A percentile compares a stretch with the other conserved stretches of the same genome.
phyloP scores from a whole-genome alignment of 1,284 basidiomycete species.

The Ustilago shanxiensis region DNA sequence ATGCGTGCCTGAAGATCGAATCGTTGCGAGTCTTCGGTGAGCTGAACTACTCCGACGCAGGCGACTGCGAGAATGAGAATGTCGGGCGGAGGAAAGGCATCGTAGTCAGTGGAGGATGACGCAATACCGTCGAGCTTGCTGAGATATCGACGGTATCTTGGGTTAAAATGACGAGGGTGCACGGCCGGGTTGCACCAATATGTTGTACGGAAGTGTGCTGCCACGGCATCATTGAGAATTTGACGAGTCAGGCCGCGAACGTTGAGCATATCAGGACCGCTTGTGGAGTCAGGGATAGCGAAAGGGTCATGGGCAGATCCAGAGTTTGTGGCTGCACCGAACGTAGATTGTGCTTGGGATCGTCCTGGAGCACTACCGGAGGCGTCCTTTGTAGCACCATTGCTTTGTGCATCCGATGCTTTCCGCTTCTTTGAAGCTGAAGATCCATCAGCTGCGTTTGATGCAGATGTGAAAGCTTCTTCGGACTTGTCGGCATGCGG shows the following conservation, averaged over 20 bases:
- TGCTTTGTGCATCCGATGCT: slow-evolving; percentile 14
- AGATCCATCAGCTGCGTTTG: slow-evolving; percentile 1
- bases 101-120: slow-evolving; percentile 14
- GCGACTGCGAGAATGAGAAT: slow-evolving; percentile 42
- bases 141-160: slow-evolving; percentile 30
- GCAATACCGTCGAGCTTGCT: slow-evolving; percentile 29
- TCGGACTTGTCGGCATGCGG: slow-evolving; percentile 21
- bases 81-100: slow-evolving; percentile 31
- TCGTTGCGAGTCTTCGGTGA: slow-evolving; percentile 22
- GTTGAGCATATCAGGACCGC: slow-evolving; percentile 31
- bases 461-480: slow-evolving; percentile 3
- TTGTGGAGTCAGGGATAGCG: slow-evolving; percentile 9
- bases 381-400: neutral
- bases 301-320: slow-evolving; percentile 12
- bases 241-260: slow-evolving; percentile 41
- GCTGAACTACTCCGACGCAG: slow-evolving; percentile 42
- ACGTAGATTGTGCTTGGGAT: neutral
- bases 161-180: slow-evolving; percentile 35
- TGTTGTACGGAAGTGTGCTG: slow-evolving; percentile 36
- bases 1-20: slow-evolving; percentile 50
- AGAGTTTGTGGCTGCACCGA: neutral
- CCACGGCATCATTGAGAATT: slow-evolving; percentile 34
- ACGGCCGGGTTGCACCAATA: slow-evolving; percentile 47
- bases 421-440: slow-evolving; percentile 31
- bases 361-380: neutral